Evolutionary conservation across 2,329 filamentous ascomycete species (phyloP).

Genomic region (Aureobasidium sp.): DNA sequence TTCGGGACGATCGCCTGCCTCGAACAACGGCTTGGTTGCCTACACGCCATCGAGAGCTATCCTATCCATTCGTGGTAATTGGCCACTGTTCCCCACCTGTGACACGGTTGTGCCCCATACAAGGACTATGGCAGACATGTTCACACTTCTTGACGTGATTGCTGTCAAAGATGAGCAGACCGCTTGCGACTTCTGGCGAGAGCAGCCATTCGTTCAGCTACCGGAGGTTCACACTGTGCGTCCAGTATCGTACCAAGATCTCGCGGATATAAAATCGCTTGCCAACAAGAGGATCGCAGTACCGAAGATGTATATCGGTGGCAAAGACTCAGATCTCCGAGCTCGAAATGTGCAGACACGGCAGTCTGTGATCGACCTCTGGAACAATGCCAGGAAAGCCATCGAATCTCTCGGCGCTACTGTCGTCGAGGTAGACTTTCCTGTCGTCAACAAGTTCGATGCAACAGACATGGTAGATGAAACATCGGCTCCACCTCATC

Average conservation of each 20-base stretch:
- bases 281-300: neutral
- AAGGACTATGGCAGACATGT: conserved; percentile 55
- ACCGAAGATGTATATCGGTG: neutral
- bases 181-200: conserved; percentile 60
- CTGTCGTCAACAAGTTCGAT: neutral
- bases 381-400: too few species aligned
- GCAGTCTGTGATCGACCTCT: too few species aligned
- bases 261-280: neutral
- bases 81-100: conserved; percentile 63
- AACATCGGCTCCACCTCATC: too few species aligned
- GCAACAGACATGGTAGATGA: neutral
- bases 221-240: conserved; percentile 29
- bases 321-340: too few species aligned
- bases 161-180: conserved; percentile 46
- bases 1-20: conserved; percentile 62
- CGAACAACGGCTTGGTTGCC: conserved; percentile 61
- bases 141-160: conserved; percentile 56
- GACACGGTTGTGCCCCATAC: conserved; percentile 63
- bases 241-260: neutral
- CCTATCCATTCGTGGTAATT: conserved; percentile 58
- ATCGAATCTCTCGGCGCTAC: neutral
- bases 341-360: too few species aligned
- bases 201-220: conserved; percentile 54
- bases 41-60: conserved; percentile 63
- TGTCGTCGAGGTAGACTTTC: neutral